Conservation (phyloP, 495 filamentous ascomycete species). For the Amorphotheca resinae region DNA sequence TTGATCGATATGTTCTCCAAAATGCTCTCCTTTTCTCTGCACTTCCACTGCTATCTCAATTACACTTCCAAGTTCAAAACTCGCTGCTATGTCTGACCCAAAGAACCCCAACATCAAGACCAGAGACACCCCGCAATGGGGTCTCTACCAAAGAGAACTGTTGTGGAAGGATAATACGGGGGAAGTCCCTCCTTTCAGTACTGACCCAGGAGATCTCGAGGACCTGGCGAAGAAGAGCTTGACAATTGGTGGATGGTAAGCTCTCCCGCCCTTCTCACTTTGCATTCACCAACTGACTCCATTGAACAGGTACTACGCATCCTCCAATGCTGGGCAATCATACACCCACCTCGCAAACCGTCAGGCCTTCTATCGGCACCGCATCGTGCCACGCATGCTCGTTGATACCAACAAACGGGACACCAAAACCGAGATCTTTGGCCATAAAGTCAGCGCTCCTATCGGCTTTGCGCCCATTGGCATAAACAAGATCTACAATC, state of each 20-base stretch:
- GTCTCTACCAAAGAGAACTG: constrained; percentile 47
- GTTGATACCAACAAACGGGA: constrained; percentile 50
- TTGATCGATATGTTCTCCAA: no score
- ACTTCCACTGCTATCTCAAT: no score
- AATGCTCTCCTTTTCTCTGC: no score
- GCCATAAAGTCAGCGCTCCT: constrained; percentile 43
- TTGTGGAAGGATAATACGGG: constrained; percentile 47
- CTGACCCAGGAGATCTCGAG: constrained; percentile 45
- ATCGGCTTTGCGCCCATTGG: constrained; percentile 56
- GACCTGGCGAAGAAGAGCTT: constrained; percentile 44
- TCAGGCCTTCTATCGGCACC: constrained; percentile 55
- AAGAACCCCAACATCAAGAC: constrained; percentile 43
- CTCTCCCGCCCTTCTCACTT: not conserved
- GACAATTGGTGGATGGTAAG: constrained; percentile 36
- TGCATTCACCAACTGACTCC: not conserved
- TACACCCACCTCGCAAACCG: constrained; percentile 55
- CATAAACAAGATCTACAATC: constrained; percentile 54
- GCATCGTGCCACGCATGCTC: constrained; percentile 49
- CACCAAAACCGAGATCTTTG: constrained; percentile 47
- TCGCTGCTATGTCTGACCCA: constrained; percentile 36
- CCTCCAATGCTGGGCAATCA: constrained; percentile 52
- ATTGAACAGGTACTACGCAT: constrained; percentile 39
- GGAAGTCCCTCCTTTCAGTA: constrained; percentile 44
- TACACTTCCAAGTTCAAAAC: no score
- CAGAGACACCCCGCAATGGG: constrained; percentile 47